A percentile compares a stretch with the other conserved stretches of the same genome.
Conservation (phyloP, 148 eudicot genomes). For the Rhododendron henanense region DNA sequence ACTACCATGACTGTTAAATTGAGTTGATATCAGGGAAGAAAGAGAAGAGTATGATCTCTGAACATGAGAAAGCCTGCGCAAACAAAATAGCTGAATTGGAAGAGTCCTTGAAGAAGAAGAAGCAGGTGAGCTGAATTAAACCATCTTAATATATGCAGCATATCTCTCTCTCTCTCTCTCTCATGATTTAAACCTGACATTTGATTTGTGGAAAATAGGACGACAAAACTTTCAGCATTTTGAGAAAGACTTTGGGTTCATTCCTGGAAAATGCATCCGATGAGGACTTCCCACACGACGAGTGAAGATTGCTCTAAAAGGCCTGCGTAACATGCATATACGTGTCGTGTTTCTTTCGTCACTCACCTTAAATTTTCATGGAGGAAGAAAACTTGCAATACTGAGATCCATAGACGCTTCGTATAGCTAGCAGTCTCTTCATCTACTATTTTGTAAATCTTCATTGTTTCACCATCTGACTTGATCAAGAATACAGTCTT, state of each 20-base stretch:
- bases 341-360: background rate
- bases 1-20: background rate
- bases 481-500: background rate
- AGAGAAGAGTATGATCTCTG: slow-evolving; percentile 20
- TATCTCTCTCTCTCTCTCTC: background rate
- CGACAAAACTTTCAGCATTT: slow-evolving; percentile 76
- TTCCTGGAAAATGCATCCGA: slow-evolving; percentile 77
- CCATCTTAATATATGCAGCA: background rate
- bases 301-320: slow-evolving; percentile 26
- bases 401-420: background rate
- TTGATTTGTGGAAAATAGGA: slow-evolving; percentile 36
- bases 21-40: slow-evolving; percentile 19
- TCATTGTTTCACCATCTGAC: background rate
- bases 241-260: slow-evolving; percentile 72
- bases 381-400: background rate
- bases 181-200: background rate
- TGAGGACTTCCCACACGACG: slow-evolving; percentile 66
- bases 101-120: slow-evolving; percentile 27
- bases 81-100: slow-evolving; percentile 23
- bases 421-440: background rate
- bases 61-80: slow-evolving; percentile 20
- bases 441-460: background rate
- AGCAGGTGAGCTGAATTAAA: slow-evolving; percentile 17
- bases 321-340: background rate
- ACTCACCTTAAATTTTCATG: background rate